Conservation (phyloP, 768 basidiomycete genomes). For the Mycena indigotica region DNA sequence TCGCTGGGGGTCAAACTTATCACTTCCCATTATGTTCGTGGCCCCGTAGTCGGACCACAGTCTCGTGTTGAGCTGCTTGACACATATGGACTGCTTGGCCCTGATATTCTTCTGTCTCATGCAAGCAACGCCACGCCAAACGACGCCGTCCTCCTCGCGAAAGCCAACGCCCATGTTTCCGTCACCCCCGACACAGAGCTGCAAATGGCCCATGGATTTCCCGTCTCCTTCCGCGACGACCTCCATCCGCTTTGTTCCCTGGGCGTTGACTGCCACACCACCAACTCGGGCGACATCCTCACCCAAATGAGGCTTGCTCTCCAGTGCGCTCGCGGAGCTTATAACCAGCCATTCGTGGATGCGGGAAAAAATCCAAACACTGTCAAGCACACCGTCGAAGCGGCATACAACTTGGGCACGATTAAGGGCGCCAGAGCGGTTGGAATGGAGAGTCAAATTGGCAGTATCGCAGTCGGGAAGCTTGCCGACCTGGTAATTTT, state of each 20-base stretch:
- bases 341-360: constrained; percentile 10
- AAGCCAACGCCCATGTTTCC: constrained; percentile 11
- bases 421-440: constrained; percentile 20
- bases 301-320: constrained; percentile 20
- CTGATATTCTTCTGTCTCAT: constrained; percentile 19
- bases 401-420: constrained; percentile 19
- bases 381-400: constrained; percentile 2
- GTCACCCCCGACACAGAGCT: constrained; percentile 18
- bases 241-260: constrained; percentile 8
- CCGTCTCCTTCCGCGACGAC: constrained; percentile 16
- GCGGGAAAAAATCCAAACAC: constrained; percentile 1
- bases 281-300: constrained; percentile 19
- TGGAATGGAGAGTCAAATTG: constrained; percentile 12
- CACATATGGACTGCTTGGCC: constrained; percentile 14
- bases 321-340: constrained; percentile 14
- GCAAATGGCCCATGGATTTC: constrained; percentile 14
- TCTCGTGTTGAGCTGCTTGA: constrained; percentile 3
- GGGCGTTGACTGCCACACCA: constrained; percentile 20
- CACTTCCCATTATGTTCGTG: constrained; percentile 12
- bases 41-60: not conserved
- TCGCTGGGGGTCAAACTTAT: constrained; percentile 9
- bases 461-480: constrained; percentile 15
- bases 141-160: constrained; percentile 11
- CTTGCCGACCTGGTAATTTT: constrained; percentile 18
- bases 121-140: constrained; percentile 4